phyloP scores from a whole-genome alignment of 768 basidiomycete genomes.

The Asterophora lycoperdoides region DNA sequence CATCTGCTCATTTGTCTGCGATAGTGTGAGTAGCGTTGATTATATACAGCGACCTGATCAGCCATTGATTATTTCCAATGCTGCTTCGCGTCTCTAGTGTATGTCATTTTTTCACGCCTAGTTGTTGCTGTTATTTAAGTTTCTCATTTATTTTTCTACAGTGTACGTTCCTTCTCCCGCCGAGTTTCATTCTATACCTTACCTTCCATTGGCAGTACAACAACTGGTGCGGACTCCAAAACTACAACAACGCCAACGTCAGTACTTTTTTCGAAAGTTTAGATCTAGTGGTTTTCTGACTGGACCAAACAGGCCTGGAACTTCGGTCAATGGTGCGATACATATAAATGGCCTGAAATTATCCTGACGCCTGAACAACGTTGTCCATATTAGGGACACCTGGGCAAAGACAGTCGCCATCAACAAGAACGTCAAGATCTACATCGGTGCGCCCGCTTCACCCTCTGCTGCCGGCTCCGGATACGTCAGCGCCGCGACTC shows the following conservation, averaged over 20 bases:
- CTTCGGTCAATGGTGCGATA: slow-evolving; percentile 46
- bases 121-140: background rate
- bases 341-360: too few relatives aligned
- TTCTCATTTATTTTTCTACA: background rate
- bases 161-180: slow-evolving; percentile 8
- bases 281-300: too few relatives aligned
- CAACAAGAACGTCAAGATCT: slow-evolving; percentile 50
- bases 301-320: slow-evolving; percentile 37
- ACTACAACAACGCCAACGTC: slow-evolving; percentile 37
- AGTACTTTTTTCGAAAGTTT: slow-evolving; percentile 6
- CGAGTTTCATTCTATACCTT: background rate
- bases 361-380: too few relatives aligned
- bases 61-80: background rate
- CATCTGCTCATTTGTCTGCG: too few relatives aligned
- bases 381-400: slow-evolving; percentile 50
- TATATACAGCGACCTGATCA: too few relatives aligned
- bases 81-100: background rate
- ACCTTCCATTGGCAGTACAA: slow-evolving; percentile 12
- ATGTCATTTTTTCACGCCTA: background rate
- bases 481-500: slow-evolving; percentile 40
- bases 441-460: slow-evolving; percentile 52
- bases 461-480: slow-evolving; percentile 46
- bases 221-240: slow-evolving; percentile 28
- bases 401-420: slow-evolving; percentile 52
- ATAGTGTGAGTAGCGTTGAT: slow-evolving; percentile 7